A percentile compares a stretch with the other conserved stretches of the same genome.
Conservation (phyloP, 2,329 filamentous ascomycete species). For the Pestalotiopsis sp. region DNA sequence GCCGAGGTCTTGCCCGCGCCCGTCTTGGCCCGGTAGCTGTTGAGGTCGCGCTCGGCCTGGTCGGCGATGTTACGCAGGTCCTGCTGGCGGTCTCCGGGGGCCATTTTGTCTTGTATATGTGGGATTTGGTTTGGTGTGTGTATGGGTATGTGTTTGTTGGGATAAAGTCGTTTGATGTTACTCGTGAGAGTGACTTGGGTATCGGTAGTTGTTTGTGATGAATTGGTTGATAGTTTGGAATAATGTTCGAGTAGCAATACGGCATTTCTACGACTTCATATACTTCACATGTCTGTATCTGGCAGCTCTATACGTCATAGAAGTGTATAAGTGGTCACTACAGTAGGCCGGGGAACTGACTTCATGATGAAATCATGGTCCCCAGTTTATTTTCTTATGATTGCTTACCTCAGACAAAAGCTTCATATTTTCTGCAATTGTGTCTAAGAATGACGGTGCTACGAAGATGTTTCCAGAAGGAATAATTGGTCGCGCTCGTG, state of each 20-base stretch:
- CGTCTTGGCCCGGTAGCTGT: slow-evolving; percentile 51
- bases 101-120: slow-evolving; percentile 26
- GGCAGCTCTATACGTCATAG: slow-evolving; percentile 6
- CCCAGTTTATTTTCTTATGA: not conserved
- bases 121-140: not conserved
- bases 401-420: not conserved
- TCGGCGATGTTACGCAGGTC: slow-evolving; percentile 43
- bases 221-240: too few relatives aligned
- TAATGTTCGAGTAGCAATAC: too few relatives aligned
- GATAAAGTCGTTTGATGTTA: too few relatives aligned
- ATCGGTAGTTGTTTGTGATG: too few relatives aligned
- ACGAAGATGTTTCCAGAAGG: too few relatives aligned
- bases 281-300: not conserved
- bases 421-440: not conserved
- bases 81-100: slow-evolving; percentile 28
- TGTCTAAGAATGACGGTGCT: too few relatives aligned
- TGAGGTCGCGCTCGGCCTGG: slow-evolving; percentile 49
- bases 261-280: not conserved
- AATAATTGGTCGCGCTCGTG: too few relatives aligned
- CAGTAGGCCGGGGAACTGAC: not conserved
- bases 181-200: not conserved
- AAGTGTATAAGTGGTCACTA: not conserved
- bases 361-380: slow-evolving; percentile 7
- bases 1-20: slow-evolving; percentile 41
- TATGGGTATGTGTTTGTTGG: too few relatives aligned